Evolutionary conservation across 192 early-diverging fungal genomes (phyloP).

Genomic region (Gamsiella multidivaricata): DNA sequence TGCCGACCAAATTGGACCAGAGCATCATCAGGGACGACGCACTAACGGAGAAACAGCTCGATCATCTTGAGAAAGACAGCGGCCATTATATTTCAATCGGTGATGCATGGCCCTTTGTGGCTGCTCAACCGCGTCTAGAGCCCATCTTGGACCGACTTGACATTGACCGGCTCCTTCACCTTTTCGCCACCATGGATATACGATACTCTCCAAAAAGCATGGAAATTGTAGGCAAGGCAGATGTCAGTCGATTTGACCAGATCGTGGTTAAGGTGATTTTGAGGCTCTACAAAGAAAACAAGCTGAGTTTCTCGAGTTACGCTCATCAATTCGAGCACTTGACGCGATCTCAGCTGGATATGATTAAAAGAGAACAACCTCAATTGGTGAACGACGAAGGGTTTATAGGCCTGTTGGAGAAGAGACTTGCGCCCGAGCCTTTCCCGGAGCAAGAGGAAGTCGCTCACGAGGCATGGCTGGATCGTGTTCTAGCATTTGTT

Average conservation of each 20-base stretch:
- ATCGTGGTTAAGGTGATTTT: slow-evolving; percentile 23
- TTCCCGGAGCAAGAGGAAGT: slow-evolving; percentile 15
- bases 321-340: background rate
- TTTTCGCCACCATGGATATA: slow-evolving; percentile 1
- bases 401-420: slow-evolving; percentile 30
- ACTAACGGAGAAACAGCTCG: slow-evolving; percentile 23
- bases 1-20: slow-evolving; percentile 25
- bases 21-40: slow-evolving; percentile 14
- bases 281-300: slow-evolving; percentile 9
- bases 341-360: slow-evolving; percentile 21
- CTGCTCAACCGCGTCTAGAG: slow-evolving; percentile 32
- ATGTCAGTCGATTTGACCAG: slow-evolving; percentile 20
- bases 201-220: slow-evolving; percentile 31
- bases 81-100: background rate
- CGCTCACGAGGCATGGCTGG: slow-evolving; percentile 31
- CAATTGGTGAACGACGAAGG: slow-evolving; percentile 25
- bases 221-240: slow-evolving; percentile 34
- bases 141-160: slow-evolving; percentile 12
- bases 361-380: slow-evolving; percentile 8
- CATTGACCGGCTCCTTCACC: background rate
- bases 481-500: slow-evolving; percentile 27
- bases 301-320: slow-evolving; percentile 1
- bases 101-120: slow-evolving; percentile 25
- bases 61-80: slow-evolving; percentile 8
- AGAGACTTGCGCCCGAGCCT: slow-evolving; percentile 18